Percentiles rank a stretch among this genome's conserved stretches.
Conservation (phyloP, 441 rosid species). For the Flueggea neowawraea region DNA sequence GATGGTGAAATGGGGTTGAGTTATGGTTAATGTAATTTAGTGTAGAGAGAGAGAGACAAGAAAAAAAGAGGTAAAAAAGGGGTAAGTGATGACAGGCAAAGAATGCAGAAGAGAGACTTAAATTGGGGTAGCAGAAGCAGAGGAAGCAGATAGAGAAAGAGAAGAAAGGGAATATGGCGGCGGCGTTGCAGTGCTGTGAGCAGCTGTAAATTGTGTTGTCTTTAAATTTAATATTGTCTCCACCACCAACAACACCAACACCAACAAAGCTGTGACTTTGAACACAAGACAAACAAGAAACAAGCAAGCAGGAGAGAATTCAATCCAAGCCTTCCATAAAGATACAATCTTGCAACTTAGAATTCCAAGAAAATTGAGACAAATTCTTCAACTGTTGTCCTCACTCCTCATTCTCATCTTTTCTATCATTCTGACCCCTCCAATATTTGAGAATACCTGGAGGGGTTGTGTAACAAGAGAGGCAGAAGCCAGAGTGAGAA, state of each 20-base stretch:
- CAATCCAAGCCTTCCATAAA: too few relatives aligned
- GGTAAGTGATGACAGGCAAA: not conserved
- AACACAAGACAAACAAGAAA: too few relatives aligned
- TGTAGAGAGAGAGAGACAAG: not conserved
- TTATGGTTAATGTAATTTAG: too few relatives aligned
- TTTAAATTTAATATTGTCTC: not conserved
- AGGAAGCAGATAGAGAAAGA: constrained; percentile 22
- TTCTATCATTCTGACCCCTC: too few relatives aligned
- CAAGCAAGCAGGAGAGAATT: too few relatives aligned
- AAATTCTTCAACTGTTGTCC: too few relatives aligned
- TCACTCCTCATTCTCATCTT: too few relatives aligned
- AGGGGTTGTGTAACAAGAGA: not conserved
- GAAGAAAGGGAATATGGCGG: constrained; percentile 21
- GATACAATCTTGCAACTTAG: too few relatives aligned
- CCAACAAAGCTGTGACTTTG: not conserved
- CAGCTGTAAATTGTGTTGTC: too few relatives aligned
- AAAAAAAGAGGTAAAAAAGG: constrained; percentile 1
- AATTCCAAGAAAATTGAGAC: too few relatives aligned
- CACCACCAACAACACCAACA: constrained; percentile 1
- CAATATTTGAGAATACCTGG: too few relatives aligned
- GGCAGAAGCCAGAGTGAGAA: constrained; percentile 9
- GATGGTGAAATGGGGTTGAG: too few relatives aligned
- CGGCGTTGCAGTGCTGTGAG: constrained; percentile 17
- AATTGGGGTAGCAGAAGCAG: constrained; percentile 23
- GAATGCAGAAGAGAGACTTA: constrained; percentile 8